These are phyloP conservation scores for Plasmodium sp. DNA, from an alignment of 169 alveolate species.

Conservation along the genomic window DNA sequence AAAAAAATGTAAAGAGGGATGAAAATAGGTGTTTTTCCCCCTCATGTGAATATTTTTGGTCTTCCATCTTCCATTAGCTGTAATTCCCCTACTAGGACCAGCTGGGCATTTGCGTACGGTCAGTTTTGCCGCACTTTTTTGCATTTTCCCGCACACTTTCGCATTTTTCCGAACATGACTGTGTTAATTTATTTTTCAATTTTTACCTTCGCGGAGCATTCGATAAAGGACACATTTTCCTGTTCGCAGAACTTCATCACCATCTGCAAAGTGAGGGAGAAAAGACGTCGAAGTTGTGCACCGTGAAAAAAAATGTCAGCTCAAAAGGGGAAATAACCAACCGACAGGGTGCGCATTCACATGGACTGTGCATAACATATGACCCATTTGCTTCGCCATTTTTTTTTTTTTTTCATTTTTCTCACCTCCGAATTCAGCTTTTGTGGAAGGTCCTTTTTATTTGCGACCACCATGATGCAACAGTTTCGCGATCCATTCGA, in stretches of 20 bases:
- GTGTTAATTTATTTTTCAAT: background rate
- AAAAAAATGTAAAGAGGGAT: background rate
- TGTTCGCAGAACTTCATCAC: slow-evolving; percentile 74
- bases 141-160: background rate
- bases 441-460: slow-evolving; percentile 81
- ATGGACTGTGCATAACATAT: background rate
- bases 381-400: background rate
- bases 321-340: background rate
- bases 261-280: slow-evolving; percentile 34
- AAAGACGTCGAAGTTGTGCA: background rate
- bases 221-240: slow-evolving; percentile 75
- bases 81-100: background rate
- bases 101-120: background rate
- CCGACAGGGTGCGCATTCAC: background rate
- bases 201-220: slow-evolving; percentile 81
- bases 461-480: slow-evolving; percentile 83
- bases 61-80: background rate
- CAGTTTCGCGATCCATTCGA: slow-evolving; percentile 81
- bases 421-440: slow-evolving; percentile 67
- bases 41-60: background rate
- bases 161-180: background rate
- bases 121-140: background rate
- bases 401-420: background rate
- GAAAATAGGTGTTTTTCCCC: background rate
- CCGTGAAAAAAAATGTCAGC: background rate